Conservation (phyloP, 2,329 filamentous ascomycete species). For the Hypoxylon sp. region DNA sequence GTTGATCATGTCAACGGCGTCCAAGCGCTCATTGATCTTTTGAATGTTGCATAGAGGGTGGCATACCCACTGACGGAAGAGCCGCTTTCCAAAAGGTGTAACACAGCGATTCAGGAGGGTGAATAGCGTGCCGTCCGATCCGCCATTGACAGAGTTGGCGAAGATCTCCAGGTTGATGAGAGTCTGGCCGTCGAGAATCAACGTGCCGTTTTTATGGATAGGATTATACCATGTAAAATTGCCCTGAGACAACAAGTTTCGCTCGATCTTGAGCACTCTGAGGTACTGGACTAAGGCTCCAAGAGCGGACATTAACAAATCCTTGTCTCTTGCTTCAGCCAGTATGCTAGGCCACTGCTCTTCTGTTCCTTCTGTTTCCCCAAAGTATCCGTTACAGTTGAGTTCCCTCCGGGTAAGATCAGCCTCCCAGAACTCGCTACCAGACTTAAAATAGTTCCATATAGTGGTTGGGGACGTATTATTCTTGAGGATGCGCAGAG, state of each 20-base stretch:
- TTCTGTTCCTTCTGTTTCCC: slow-evolving; percentile 65
- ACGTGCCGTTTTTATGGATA: slow-evolving; percentile 88
- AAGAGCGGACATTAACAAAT: slow-evolving; percentile 89
- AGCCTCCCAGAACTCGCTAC: slow-evolving; percentile 90
- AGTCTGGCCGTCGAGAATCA: slow-evolving; percentile 95
- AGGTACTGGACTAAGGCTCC: slow-evolving; percentile 92
- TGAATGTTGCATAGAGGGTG: slow-evolving; percentile 89
- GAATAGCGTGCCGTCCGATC: slow-evolving; percentile 89
- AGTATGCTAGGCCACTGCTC: slow-evolving; percentile 83
- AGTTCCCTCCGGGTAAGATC: slow-evolving; percentile 87
- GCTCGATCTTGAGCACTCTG: slow-evolving; percentile 87
- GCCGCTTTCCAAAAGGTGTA: slow-evolving; percentile 95
- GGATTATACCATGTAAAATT: slow-evolving; percentile 95
- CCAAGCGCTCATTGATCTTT: slow-evolving; percentile 90
- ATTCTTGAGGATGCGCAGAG: slow-evolving; percentile 93
- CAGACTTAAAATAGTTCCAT: slow-evolving; percentile 93
- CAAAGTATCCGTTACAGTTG: slow-evolving; percentile 84
- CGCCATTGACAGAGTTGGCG: slow-evolving; percentile 90
- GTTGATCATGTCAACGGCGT: slow-evolving; percentile 94
- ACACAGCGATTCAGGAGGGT: slow-evolving; percentile 92
- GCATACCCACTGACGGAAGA: slow-evolving; percentile 97
- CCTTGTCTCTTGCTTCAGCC: slow-evolving; percentile 80
- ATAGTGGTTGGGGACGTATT: slow-evolving; percentile 93
- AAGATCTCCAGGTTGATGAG: slow-evolving; percentile 99
- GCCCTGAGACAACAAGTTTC: slow-evolving; percentile 86